Base-by-base conservation (phyloP, 495 filamentous ascomycete species). In the Lophiotrema nucula region DNA sequence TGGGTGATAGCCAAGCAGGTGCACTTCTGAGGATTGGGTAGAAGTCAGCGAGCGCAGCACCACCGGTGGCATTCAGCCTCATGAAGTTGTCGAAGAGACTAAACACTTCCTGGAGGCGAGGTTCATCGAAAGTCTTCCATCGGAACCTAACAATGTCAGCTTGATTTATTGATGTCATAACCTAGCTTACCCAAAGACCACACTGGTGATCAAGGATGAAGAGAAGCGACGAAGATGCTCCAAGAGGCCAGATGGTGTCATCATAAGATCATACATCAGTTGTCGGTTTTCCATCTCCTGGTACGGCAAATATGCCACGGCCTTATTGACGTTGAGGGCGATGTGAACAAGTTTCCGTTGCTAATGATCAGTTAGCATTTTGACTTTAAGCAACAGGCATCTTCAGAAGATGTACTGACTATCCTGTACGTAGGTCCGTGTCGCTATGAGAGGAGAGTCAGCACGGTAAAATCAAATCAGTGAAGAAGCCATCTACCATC, bases 31-130 rank as follows among this genome's bases (percentile, higher is more conserved):
- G 27, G 12, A 71, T 60, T 21, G 77, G 77, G 60, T 72, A 79
- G 56, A 73, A 71, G 58, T 78, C 75, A 23, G 75, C 61, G 1
- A 74, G 72, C 3, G 66, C 46, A 6, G 67, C 48, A 19, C 69
- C 76, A 44, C 74, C 72, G 50, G 74, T 76, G 50, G 80, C 60
- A 35, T 77, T 72, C 22, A 74, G 22, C 31, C 54, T 64, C 31
- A 73, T 68, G 37, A 78, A 81, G 46, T 80, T 67, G 35, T 67
- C 66, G 52, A 82, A 78, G 18, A 46, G 43, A 15, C 15, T 8
- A 15, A 35, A 35, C 8, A 35, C 8, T 8, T 35, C 8, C 15
- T 35, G 31, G 31, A 35, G 31, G 15, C 31, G 8, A 8, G 8
- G 31, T 15, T 35, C 31, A 8, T 35, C 31, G 31, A 35, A 35